Evolutionary conservation across 2,329 filamentous ascomycete species (phyloP).

Genomic region (Elsinoe necatrix): DNA sequence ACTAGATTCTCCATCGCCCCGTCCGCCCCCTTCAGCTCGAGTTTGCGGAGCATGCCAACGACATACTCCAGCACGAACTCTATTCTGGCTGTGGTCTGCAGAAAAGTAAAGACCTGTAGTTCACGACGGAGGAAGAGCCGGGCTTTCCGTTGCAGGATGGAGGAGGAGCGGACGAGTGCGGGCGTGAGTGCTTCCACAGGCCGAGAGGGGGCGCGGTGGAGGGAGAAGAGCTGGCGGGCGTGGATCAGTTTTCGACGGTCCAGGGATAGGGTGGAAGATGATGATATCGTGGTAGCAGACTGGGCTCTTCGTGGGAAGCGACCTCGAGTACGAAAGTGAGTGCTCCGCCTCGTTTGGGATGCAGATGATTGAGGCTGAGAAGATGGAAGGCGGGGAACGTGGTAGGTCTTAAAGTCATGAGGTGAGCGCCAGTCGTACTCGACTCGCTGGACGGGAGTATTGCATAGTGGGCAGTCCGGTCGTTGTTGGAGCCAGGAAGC

Average conservation of each 20-base stretch:
- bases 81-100: constrained; percentile 51
- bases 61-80: constrained; percentile 85
- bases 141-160: constrained; percentile 64
- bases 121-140: constrained; percentile 77
- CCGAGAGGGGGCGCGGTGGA: constrained; percentile 71
- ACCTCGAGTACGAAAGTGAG: not conserved
- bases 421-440: constrained; percentile 54
- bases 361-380: constrained; percentile 14
- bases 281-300: not conserved
- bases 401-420: constrained; percentile 51
- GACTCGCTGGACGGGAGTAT: constrained; percentile 47
- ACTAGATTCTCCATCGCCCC: constrained; percentile 75
- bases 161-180: constrained; percentile 52
- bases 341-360: not conserved
- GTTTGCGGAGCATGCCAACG: constrained; percentile 69
- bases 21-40: constrained; percentile 69
- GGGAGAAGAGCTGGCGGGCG: constrained; percentile 59
- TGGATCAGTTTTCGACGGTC: constrained; percentile 65
- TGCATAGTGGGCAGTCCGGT: constrained; percentile 70
- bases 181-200: constrained; percentile 67
- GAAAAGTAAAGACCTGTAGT: constrained; percentile 70
- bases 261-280: constrained; percentile 34
- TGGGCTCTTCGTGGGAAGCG: not conserved
- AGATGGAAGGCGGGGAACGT: constrained; percentile 32
- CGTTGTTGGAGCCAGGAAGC: constrained; percentile 70